These are phyloP conservation scores for Hygrophoropsis aurantiaca DNA, from an alignment of 768 basidiomycete genomes.

Conservation along the genomic window DNA sequence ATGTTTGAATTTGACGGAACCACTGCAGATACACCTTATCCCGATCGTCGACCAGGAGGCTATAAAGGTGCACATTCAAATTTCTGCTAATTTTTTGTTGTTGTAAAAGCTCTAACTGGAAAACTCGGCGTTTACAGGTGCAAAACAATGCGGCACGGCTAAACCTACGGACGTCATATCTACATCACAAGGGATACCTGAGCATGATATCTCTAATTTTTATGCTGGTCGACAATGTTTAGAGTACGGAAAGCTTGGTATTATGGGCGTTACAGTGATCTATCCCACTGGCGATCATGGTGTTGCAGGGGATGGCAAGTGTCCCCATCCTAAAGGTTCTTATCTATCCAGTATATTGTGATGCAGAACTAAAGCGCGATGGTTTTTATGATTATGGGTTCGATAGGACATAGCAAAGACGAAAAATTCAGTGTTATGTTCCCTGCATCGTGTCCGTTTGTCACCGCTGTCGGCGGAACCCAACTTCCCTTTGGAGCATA, in stretches of 20 bases:
- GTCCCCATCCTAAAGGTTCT: slow-evolving; percentile 40
- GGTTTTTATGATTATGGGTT: background rate
- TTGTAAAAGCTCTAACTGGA: no score
- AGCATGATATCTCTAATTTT: slow-evolving; percentile 31
- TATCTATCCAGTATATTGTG: no score
- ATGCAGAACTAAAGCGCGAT: slow-evolving; percentile 15
- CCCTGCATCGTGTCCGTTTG: slow-evolving; percentile 55
- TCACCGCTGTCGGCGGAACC: slow-evolving; percentile 70
- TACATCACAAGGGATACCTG: slow-evolving; percentile 38
- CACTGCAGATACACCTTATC: slow-evolving; percentile 42
- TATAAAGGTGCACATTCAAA: slow-evolving; percentile 32
- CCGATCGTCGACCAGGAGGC: slow-evolving; percentile 38
- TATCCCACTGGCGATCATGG: slow-evolving; percentile 42
- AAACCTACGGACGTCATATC: slow-evolving; percentile 43
- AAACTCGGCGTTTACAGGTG: slow-evolving; percentile 6
- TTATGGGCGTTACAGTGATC: slow-evolving; percentile 48
- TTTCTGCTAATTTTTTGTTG: background rate
- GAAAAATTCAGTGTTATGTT: slow-evolving; percentile 57
- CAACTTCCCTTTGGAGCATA: no score
- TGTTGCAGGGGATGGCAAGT: slow-evolving; percentile 36
- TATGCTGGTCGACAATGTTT: slow-evolving; percentile 44
- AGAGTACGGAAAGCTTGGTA: slow-evolving; percentile 50
- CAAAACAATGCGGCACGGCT: slow-evolving; percentile 36
- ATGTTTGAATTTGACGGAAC: slow-evolving; percentile 48
- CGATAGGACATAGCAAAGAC: slow-evolving; percentile 34